Evolutionary conservation across 2,329 filamentous ascomycete species (phyloP).

Genomic region (Xylaria sp.): DNA sequence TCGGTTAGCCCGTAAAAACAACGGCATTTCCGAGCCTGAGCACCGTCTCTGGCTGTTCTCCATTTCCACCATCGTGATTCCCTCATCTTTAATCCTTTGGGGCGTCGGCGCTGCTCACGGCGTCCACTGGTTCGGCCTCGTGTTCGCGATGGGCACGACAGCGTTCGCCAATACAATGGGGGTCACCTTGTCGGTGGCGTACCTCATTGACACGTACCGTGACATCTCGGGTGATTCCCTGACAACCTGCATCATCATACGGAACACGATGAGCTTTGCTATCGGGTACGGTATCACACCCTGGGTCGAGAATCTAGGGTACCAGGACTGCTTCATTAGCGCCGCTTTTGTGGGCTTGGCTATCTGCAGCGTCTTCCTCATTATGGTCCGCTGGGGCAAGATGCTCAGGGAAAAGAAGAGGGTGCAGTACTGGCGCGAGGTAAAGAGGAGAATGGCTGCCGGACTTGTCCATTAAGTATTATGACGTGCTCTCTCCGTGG

Average conservation of each 20-base stretch:
- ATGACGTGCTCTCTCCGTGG: constrained; percentile 6
- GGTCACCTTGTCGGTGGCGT: constrained; percentile 54
- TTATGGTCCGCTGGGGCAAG: constrained; percentile 51
- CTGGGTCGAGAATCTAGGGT: constrained; percentile 56
- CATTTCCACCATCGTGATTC: constrained; percentile 46
- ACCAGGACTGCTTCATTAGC: constrained; percentile 58
- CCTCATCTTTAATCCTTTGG: constrained; percentile 47
- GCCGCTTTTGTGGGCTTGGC: constrained; percentile 49
- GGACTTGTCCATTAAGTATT: constrained; percentile 46
- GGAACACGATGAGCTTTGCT: constrained; percentile 55
- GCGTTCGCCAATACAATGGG: constrained; percentile 52
- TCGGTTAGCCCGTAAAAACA: constrained; percentile 54
- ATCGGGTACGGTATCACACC: constrained; percentile 59
- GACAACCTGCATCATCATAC: constrained; percentile 55
- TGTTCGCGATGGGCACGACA: constrained; percentile 55
- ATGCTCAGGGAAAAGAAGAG: constrained; percentile 46
- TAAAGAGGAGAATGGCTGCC: constrained; percentile 46
- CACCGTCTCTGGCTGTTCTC: constrained; percentile 56
- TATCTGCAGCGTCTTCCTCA: constrained; percentile 47
- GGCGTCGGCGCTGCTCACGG: constrained; percentile 51
- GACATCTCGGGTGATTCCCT: constrained; percentile 56
- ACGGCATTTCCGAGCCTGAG: constrained; percentile 56
- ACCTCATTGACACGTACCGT: constrained; percentile 56
- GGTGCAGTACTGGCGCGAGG: constrained; percentile 48
- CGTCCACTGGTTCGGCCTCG: constrained; percentile 57